Evolutionary conservation across 108 stramenopile species (phyloP).

Genomic region (Conticribra guillardii): DNA sequence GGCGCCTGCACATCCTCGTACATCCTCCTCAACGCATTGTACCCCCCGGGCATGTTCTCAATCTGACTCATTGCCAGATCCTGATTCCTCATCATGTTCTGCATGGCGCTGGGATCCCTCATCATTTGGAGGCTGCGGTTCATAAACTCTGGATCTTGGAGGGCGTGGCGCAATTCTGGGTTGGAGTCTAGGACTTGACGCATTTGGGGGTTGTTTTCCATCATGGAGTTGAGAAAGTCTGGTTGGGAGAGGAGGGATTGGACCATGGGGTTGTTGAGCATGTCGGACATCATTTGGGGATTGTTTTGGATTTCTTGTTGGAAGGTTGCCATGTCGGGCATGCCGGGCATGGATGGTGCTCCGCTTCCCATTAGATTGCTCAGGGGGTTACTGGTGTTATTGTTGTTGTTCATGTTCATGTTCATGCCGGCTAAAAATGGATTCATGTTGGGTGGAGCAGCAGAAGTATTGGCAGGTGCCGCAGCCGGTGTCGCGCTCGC

Average conservation of each 20-base stretch:
- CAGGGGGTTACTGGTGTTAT: slow-evolving; percentile 30
- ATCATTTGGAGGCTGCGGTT: slow-evolving; percentile 93
- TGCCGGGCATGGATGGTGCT: slow-evolving; percentile 13
- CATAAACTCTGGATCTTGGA: slow-evolving; percentile 90
- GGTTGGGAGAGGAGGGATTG: slow-evolving; percentile 89
- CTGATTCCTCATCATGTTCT: slow-evolving; percentile 89
- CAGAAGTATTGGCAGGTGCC: too few relatives aligned
- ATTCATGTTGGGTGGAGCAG: neutral
- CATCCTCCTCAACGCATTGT: slow-evolving; percentile 91
- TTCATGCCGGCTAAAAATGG: neutral
- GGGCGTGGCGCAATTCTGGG: slow-evolving; percentile 88
- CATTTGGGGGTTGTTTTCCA: slow-evolving; percentile 94
- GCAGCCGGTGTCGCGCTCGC: too few relatives aligned
- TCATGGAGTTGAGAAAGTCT: slow-evolving; percentile 85
- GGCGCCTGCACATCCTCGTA: slow-evolving; percentile 95
- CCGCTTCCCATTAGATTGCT: slow-evolving; percentile 38
- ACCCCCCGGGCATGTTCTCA: slow-evolving; percentile 95
- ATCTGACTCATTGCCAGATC: slow-evolving; percentile 96
- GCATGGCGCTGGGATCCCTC: slow-evolving; percentile 88
- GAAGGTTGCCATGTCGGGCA: slow-evolving; percentile 30
- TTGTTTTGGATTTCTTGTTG: slow-evolving; percentile 49
- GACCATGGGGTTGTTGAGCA: slow-evolving; percentile 88
- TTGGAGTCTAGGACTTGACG: slow-evolving; percentile 85
- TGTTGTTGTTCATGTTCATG: slow-evolving; percentile 14
- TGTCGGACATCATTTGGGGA: slow-evolving; percentile 68